Evolutionary conservation across 2,329 filamentous ascomycete genomes (phyloP), one percentile per base, ranked within the genome.

Genomic region (Podosphaera aphanis): DNA sequence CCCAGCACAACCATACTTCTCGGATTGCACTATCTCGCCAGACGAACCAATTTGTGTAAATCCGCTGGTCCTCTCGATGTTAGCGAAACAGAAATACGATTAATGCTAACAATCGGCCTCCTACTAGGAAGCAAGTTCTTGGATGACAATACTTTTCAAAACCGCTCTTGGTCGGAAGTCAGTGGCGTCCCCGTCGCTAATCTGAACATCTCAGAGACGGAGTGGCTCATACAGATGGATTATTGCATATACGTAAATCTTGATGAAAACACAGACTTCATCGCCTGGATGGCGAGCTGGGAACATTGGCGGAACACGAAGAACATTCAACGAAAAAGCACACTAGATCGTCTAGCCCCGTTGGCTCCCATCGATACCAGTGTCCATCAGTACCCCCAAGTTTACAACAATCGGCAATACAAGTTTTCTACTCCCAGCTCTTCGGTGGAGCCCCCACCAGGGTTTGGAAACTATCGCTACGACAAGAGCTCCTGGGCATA

Each of bases 101-200:
- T 75, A 46, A 72, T 82, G 62, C 68, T 82, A 50, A 81, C 77
- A 20, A 75, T 79, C 44, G 70, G 73, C 35, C 64, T 83, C 43
- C 66, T 83, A 45, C 65, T 83, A 44, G 78, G 77, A 48, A 82
- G 77, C 67, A 83, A 83, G 62, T 83, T 83, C 59, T 62, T 83
- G 51, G 78, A 83, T 55, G 78, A 83, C 63, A 83, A 83, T 60
- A 83, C 78, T 29, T 83, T 83, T 65, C 78, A 82, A 65, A 83
- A 83, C 62, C 72, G 77, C 50, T 83, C 78, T 2, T 83, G 78
- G 78, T 74, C 78, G 8, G 79, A 83, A 57, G 78, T 83, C 45
- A 83, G 77, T 60, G 75, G 75, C 53, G 81, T 83, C 53, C 65
- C 73, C 40, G 77, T 83, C 37, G 59, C 65, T 5, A 77, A 82